These are phyloP conservation scores for Flaveria brownii DNA, from an alignment of 129 eudicot genomes.

Conservation along the genomic window DNA sequence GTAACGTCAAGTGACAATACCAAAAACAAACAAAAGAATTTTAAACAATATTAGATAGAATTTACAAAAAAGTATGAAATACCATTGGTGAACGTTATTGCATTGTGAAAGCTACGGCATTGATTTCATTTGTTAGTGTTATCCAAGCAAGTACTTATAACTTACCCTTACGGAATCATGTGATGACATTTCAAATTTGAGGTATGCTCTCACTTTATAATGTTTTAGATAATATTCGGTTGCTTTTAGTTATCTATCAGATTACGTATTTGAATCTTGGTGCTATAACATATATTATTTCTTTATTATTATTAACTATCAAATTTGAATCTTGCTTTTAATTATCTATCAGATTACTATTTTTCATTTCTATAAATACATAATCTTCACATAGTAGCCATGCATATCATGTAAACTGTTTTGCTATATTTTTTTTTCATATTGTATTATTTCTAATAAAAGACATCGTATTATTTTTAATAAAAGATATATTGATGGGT, in stretches of 20 bases:
- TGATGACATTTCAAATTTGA: not conserved
- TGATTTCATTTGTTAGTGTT: constrained; percentile 6
- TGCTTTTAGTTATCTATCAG: not conserved
- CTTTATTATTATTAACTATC: too few species aligned
- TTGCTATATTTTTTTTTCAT: too few species aligned
- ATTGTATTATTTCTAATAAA: too few species aligned
- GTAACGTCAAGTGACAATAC: constrained; percentile 19
- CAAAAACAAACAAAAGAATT: not conserved
- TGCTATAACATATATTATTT: not conserved
- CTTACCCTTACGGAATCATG: not conserved
- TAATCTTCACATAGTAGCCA: too few species aligned
- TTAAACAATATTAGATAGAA: not conserved
- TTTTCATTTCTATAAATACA: too few species aligned
- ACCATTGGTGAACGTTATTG: not conserved
- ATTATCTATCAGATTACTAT: too few species aligned
- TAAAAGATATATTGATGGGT: too few species aligned
- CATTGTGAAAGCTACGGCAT: constrained; percentile 19
- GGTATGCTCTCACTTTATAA: not conserved
- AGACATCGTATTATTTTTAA: too few species aligned
- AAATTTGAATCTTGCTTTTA: too few species aligned
- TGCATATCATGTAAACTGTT: too few species aligned
- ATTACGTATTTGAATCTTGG: not conserved
- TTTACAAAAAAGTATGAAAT: constrained; percentile 13
- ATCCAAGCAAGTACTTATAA: not conserved
- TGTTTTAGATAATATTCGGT: not conserved